Percentiles rank a stretch among this genome's conserved stretches.
Conservation (phyloP, 2,329 filamentous ascomycete species). For the Saccharata proteae region DNA sequence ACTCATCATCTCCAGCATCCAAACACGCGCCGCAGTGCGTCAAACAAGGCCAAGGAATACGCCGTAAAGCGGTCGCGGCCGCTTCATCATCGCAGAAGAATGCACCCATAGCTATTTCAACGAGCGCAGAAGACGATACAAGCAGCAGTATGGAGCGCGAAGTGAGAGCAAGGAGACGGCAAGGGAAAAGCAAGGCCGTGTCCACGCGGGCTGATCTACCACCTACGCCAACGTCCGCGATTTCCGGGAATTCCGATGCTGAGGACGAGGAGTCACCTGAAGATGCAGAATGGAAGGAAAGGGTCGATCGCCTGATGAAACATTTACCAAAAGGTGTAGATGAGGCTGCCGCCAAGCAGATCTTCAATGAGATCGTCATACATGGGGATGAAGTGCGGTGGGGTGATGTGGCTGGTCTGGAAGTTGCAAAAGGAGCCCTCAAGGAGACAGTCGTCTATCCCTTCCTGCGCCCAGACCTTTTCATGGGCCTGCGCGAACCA, state of each 20-base stretch:
- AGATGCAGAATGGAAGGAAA: slow-evolving; percentile 23
- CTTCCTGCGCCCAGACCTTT: slow-evolving; percentile 86
- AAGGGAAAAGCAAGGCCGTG: slow-evolving; percentile 17
- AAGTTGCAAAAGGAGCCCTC: slow-evolving; percentile 79
- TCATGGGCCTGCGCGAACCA: slow-evolving; percentile 89
- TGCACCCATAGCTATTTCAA: not conserved
- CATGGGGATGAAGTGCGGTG: slow-evolving; percentile 91
- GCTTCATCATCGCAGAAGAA: not conserved
- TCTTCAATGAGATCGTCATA: slow-evolving; percentile 90
- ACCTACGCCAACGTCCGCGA: slow-evolving; percentile 20
- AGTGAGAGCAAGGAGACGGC: slow-evolving; percentile 6
- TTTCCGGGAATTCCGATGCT: slow-evolving; percentile 1
- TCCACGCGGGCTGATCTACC: slow-evolving; percentile 21
- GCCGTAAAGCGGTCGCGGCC: slow-evolving; percentile 2
- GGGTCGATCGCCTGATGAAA: slow-evolving; percentile 46
- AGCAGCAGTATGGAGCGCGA: slow-evolving; percentile 3
- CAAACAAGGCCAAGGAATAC: not conserved
- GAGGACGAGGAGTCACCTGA: slow-evolving; percentile 14
- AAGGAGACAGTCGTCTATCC: slow-evolving; percentile 97
- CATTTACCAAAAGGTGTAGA: slow-evolving; percentile 75
- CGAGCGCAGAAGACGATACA: slow-evolving; percentile 5
- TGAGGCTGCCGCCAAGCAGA: slow-evolving; percentile 70
- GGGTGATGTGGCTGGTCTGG: slow-evolving; percentile 83
- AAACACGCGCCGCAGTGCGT: not conserved
- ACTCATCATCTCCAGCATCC: not conserved